Evolutionary conservation across 305 asterid genomes (phyloP).

Genomic region (Coffea humblotiana): DNA sequence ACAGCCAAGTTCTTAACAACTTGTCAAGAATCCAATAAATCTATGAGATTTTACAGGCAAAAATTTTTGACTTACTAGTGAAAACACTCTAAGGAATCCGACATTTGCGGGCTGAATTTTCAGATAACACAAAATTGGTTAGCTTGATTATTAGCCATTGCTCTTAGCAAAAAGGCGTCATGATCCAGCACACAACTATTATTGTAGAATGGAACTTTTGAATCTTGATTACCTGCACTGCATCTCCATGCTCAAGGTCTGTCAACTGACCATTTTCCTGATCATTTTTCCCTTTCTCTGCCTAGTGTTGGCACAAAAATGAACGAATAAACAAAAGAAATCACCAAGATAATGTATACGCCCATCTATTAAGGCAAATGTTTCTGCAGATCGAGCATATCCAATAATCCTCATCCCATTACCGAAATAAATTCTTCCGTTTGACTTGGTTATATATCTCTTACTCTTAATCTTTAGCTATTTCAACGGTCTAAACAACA

Average conservation of each 20-base stretch:
- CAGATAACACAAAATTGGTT: constrained; percentile 14
- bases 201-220: neutral
- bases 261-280: constrained; percentile 46
- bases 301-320: constrained; percentile 37
- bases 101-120: constrained; percentile 68
- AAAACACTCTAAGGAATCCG: constrained; percentile 69
- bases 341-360: neutral
- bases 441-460: neutral
- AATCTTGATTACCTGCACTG: constrained; percentile 46
- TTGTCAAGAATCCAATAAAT: constrained; percentile 4
- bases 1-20: constrained; percentile 18
- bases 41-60: constrained; percentile 10
- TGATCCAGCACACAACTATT: constrained; percentile 4
- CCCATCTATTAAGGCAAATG: neutral
- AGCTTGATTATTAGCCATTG: constrained; percentile 18
- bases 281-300: constrained; percentile 41
- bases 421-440: neutral
- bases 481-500: neutral
- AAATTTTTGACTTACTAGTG: constrained; percentile 57
- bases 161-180: neutral
- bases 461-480: neutral
- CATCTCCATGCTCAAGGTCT: constrained; percentile 78
- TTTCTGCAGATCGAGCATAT: neutral
- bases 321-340: constrained; percentile 4
- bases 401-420: no score